These are phyloP conservation scores for Triticum turgidum DNA, from an alignment of 176 grass and related monocot species.

Conservation along the genomic window DNA sequence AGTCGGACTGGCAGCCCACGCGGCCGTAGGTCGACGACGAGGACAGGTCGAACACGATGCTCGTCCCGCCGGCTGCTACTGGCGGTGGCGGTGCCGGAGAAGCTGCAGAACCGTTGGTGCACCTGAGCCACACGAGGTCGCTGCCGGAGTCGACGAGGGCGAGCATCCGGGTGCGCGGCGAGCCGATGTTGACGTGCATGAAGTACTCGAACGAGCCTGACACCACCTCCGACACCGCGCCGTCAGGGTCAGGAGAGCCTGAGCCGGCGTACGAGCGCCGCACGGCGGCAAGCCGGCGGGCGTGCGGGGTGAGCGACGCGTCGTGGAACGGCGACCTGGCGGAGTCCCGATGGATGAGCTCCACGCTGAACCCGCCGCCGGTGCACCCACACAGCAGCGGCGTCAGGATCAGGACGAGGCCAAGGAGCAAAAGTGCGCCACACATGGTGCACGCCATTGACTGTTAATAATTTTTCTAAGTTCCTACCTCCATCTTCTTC, in stretches of 20 bases:
- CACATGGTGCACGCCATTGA: constrained; percentile 17
- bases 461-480: background rate
- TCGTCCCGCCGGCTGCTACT: background rate
- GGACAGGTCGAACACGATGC: constrained; percentile 22
- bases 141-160: constrained; percentile 55
- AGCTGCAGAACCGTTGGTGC: background rate
- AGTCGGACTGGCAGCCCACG: constrained; percentile 9
- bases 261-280: background rate
- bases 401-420: background rate
- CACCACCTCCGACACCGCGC: constrained; percentile 35
- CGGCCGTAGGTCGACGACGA: constrained; percentile 36
- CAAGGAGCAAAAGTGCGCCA: background rate
- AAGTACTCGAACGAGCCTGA: no score
- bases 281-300: constrained; percentile 23
- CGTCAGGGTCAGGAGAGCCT: background rate
- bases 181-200: constrained; percentile 31
- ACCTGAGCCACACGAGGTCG: constrained; percentile 55
- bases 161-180: constrained; percentile 27
- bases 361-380: constrained; percentile 40
- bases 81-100: background rate
- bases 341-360: constrained; percentile 62
- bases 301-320: background rate
- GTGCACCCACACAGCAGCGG: background rate
- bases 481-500: no score
- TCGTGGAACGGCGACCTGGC: constrained; percentile 34